These are phyloP conservation scores for Helminthosporium solani DNA, from an alignment of 2,329 filamentous ascomycete species.

Conservation along the genomic window DNA sequence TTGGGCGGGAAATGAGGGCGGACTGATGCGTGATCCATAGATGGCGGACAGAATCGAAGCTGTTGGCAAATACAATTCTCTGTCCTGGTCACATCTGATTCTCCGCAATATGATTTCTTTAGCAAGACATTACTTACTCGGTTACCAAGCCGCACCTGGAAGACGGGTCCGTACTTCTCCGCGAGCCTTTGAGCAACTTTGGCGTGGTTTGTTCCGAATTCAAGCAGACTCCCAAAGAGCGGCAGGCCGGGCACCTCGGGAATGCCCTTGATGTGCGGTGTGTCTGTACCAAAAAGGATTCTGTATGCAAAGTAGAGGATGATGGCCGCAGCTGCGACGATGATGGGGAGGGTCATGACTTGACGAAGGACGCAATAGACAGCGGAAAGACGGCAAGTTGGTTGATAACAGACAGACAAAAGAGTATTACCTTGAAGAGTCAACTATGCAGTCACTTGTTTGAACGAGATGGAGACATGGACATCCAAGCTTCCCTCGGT, in stretches of 20 bases:
- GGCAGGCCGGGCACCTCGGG: slow-evolving; percentile 51
- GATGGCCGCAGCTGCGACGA: slow-evolving; percentile 45
- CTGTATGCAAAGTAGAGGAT: slow-evolving; percentile 44
- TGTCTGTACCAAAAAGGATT: slow-evolving; percentile 49
- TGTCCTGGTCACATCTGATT: slow-evolving; percentile 26
- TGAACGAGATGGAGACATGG: not conserved
- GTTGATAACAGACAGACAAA: not conserved
- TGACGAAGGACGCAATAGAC: not conserved
- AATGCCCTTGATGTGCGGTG: slow-evolving; percentile 51
- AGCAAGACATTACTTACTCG: slow-evolving; percentile 47
- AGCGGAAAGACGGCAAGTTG: not conserved
- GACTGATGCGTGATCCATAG: slow-evolving; percentile 80
- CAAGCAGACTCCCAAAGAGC: slow-evolving; percentile 49
- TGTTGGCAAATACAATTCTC: slow-evolving; percentile 76
- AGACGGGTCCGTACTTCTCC: slow-evolving; percentile 53
- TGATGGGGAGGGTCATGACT: slow-evolving; percentile 43
- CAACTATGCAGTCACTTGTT: not conserved
- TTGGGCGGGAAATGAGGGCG: slow-evolving; percentile 73
- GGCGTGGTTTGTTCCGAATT: slow-evolving; percentile 50
- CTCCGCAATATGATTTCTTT: not conserved
- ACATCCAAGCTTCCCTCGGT: not conserved
- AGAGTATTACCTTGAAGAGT: not conserved
- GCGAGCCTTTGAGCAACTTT: slow-evolving; percentile 49
- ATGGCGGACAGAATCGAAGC: slow-evolving; percentile 70
- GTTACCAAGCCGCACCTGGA: slow-evolving; percentile 62